A percentile compares a stretch with the other conserved stretches of the same genome.
These are phyloP conservation scores for Scleroderma bovista DNA, from an alignment of 768 basidiomycete species.

Conservation along the genomic window DNA sequence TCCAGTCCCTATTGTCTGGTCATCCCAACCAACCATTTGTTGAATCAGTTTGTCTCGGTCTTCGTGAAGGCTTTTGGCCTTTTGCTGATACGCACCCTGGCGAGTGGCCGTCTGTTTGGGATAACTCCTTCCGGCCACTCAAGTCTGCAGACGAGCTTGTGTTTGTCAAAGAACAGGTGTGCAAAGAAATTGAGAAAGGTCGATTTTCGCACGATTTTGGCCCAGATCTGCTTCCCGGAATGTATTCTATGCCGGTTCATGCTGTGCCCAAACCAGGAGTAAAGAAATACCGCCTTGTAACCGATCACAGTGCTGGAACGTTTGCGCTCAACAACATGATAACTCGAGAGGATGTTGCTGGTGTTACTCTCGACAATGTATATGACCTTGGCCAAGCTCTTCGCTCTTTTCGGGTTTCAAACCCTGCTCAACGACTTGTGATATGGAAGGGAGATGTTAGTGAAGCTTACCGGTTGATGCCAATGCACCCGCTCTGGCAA, in stretches of 20 bases:
- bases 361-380: conserved; percentile 31
- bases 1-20: conserved; percentile 19
- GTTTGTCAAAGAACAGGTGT: conserved; percentile 21
- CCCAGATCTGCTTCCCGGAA: conserved; percentile 29
- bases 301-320: conserved; percentile 32
- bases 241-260: conserved; percentile 36
- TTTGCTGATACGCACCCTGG: conserved; percentile 23
- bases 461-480: conserved; percentile 32
- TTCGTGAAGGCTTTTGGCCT: conserved; percentile 44
- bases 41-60: conserved; percentile 22
- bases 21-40: conserved; percentile 39
- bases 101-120: conserved; percentile 11
- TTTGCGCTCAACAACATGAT: conserved; percentile 36
- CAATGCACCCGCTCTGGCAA: conserved; percentile 36
- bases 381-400: conserved; percentile 23
- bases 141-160: conserved; percentile 2
- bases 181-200: neutral
- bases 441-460: conserved; percentile 34
- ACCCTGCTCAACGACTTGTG: neutral
- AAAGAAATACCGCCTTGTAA: conserved; percentile 31
- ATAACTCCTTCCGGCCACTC: conserved; percentile 8
- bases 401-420: accelerated
- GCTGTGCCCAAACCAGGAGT: conserved; percentile 40
- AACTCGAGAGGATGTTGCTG: conserved; percentile 11
- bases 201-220: conserved; percentile 24